Evolutionary conservation across 441 rosid genomes (phyloP), one percentile per base, ranked within the genome.

Genomic region (Aleurites moluccanus): DNA sequence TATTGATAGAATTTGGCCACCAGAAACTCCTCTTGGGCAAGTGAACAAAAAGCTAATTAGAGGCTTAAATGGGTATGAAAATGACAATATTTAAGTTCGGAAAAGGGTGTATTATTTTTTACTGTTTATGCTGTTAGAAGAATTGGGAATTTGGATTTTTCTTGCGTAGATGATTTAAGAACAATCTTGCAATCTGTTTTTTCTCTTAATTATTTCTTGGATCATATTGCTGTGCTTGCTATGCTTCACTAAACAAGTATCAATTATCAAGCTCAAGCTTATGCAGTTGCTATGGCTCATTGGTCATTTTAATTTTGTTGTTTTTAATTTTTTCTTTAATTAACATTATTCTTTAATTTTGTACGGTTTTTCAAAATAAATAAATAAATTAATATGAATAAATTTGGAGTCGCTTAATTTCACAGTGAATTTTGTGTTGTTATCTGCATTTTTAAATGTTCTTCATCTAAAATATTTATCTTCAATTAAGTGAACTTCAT

Each of bases 41-140:
- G 99, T 89, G 80, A 95, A 92, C 84, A 90, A 88, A 93, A 87
- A 86, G 83, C 90, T 95, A 42, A 88, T 95, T 0, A 85, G 88
- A 56, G 93, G 92, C 1, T 53, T 87, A 3, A 78, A 23, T 59
- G 90, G 89, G 5, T 89, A 85, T 74, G 99, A n/a, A 94, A 82
- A 86, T 95, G 95, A 97, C 98, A 0, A 79, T 97, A 82, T 95
- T 95, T 70, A 95, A 95, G 78, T 92, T 95, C 82, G 78, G 98
- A 60, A 95, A 95, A 89, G 97, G 98, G 0, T 92, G 97, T 81
- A 78, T 95, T 18, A 95, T 98, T 13, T 95, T 95, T 70, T 95
- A 92, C n/a, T 64, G 93, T 95, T 0, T 92, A 95, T 79, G 99
- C 96, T 0, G 97, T 89, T 70, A 84, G 95, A 72, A 74, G 82